phyloP scores from a whole-genome alignment of 371 early-diverging fungal genomes.

The Haplosporangium sp. region DNA sequence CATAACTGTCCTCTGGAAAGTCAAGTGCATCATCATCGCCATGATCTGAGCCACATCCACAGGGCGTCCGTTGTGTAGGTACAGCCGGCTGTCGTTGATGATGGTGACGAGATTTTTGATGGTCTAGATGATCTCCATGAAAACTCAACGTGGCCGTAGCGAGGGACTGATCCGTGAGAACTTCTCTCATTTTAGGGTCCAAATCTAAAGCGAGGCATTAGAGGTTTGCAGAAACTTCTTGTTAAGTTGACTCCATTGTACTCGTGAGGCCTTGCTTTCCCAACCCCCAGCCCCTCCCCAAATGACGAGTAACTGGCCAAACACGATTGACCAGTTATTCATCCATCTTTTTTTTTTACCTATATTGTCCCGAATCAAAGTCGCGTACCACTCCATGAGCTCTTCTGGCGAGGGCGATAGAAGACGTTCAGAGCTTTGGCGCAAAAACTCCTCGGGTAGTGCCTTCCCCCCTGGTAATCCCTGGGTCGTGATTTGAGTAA shows the following conservation, averaged over 20 bases:
- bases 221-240: not conserved
- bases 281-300: not conserved
- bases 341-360: conserved; percentile 13
- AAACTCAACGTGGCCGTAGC: conserved; percentile 31
- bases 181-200: conserved; percentile 49
- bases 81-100: conserved; percentile 27
- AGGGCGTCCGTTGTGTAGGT: conserved; percentile 18
- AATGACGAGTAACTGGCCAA: not conserved
- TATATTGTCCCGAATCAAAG: conserved; percentile 47
- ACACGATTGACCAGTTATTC: too few species aligned
- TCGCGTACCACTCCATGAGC: conserved; percentile 51
- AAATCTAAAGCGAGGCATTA: conserved; percentile 27
- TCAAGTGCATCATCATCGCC: conserved; percentile 29
- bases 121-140: conserved; percentile 38
- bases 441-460: conserved; percentile 43
- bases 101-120: conserved; percentile 26
- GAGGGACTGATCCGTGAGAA: conserved; percentile 48
- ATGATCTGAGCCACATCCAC: conserved; percentile 40
- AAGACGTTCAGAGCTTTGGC: conserved; percentile 38
- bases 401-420: conserved; percentile 48
- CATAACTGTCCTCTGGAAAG: conserved; percentile 54
- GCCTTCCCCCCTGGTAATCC: conserved; percentile 46
- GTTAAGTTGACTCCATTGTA: not conserved
- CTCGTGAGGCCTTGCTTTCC: not conserved
- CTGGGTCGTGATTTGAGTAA: conserved; percentile 40